Percentiles rank a stretch among this genome's conserved stretches.
These are phyloP conservation scores for Fusarium continuum DNA, from an alignment of 2,329 filamentous ascomycete genomes.

Conservation along the genomic window DNA sequence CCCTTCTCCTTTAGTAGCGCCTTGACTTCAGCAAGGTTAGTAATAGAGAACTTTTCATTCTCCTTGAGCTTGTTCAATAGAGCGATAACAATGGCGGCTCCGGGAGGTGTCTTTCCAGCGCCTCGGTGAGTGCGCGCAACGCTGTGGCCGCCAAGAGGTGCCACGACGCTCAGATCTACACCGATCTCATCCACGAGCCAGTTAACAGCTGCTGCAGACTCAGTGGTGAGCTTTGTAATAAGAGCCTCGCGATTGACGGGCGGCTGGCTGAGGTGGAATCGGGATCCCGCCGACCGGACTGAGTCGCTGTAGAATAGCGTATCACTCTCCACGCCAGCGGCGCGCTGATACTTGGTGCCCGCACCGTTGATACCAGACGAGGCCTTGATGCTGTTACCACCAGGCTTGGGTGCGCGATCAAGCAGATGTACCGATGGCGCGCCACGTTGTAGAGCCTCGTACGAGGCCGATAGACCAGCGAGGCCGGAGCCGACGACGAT, in stretches of 20 bases:
- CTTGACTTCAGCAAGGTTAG: constrained; percentile 62
- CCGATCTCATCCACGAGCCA: constrained; percentile 67
- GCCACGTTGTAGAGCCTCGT: constrained; percentile 62
- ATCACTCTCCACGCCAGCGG: constrained; percentile 47
- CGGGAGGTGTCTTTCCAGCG: constrained; percentile 63
- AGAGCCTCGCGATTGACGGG: constrained; percentile 54
- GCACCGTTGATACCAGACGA: constrained; percentile 73
- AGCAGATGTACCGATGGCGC: constrained; percentile 63
- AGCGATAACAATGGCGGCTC: constrained; percentile 65
- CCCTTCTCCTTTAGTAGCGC: constrained; percentile 52
- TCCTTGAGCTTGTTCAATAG: constrained; percentile 62
- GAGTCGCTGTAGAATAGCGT: constrained; percentile 65
- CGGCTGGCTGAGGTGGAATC: constrained; percentile 43
- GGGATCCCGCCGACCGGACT: constrained; percentile 61
- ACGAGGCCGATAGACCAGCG: constrained; percentile 68
- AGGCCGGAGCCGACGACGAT: constrained; percentile 73
- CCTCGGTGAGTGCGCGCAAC: constrained; percentile 60
- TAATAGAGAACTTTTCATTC: constrained; percentile 60
- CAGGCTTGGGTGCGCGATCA: constrained; percentile 67
- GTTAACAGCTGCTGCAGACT: constrained; percentile 59
- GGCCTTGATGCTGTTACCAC: constrained; percentile 73
- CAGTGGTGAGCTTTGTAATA: constrained; percentile 57
- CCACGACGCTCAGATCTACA: constrained; percentile 66
- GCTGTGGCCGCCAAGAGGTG: constrained; percentile 68
- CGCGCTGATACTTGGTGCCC: constrained; percentile 64